phyloP scores from a whole-genome alignment of 345 rosid species.

The Sisymbrium altissimum region DNA sequence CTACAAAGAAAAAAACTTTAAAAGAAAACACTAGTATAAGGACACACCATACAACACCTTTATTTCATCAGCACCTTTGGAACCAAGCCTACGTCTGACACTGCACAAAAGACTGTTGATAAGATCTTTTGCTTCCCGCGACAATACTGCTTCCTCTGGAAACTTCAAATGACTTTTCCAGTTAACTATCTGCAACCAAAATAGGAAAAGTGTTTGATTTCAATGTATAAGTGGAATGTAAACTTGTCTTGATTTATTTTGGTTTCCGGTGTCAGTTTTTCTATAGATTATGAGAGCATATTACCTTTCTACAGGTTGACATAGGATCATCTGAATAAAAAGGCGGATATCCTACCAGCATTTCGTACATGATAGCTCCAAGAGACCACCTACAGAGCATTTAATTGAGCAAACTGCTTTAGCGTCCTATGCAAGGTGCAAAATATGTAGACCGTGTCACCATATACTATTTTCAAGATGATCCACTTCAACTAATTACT shows the following conservation, averaged over 20 bases:
- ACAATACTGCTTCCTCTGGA: conserved; percentile 88
- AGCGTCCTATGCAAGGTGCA: background rate
- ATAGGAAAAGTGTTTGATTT: background rate
- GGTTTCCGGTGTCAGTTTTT: background rate
- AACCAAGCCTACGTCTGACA: conserved; percentile 85
- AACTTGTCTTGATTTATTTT: background rate
- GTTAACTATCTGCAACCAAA: conserved; percentile 67
- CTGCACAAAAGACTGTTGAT: conserved; percentile 75
- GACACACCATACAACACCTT: conserved; percentile 52
- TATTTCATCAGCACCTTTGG: conserved; percentile 85
- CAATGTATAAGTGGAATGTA: background rate
- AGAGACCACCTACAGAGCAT: conserved; percentile 85
- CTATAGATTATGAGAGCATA: background rate
- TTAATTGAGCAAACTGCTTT: conserved; percentile 6
- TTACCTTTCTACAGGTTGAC: conserved; percentile 95
- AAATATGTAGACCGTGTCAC: background rate
- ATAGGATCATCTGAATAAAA: conserved; percentile 98
- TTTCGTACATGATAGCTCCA: conserved; percentile 96
- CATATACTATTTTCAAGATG: background rate
- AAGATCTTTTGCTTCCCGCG: conserved; percentile 78
- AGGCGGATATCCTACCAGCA: conserved; percentile 97
- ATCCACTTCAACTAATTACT: background rate
- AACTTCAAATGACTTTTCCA: conserved; percentile 97
- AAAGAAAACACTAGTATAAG: no score
- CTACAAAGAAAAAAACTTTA: background rate